These are phyloP conservation scores for Grosmannia clavigera DNA, from an alignment of 2,329 filamentous ascomycete species.

Conservation along the genomic window DNA sequence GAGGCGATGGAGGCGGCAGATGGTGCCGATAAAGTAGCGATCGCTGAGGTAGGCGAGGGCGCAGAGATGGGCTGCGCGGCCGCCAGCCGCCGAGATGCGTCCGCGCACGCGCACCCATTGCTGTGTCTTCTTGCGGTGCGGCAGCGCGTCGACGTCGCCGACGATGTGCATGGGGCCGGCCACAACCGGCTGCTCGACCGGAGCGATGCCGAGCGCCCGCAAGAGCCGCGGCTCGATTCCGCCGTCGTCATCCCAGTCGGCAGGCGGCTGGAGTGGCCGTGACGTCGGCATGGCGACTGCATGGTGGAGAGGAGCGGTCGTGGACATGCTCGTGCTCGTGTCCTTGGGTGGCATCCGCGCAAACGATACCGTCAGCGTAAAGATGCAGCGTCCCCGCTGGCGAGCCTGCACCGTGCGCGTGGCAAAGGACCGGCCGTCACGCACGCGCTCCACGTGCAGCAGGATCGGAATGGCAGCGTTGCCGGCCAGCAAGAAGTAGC, in stretches of 20 bases:
- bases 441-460: slow-evolving; percentile 89
- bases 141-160: slow-evolving; percentile 30
- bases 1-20: slow-evolving; percentile 67
- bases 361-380: slow-evolving; percentile 91
- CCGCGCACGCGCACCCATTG: slow-evolving; percentile 69
- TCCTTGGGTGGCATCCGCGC: slow-evolving; percentile 29
- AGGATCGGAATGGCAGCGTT: slow-evolving; percentile 74
- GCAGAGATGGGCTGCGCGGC: slow-evolving; percentile 67
- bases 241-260: slow-evolving; percentile 27
- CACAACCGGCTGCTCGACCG: slow-evolving; percentile 28
- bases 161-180: slow-evolving; percentile 29
- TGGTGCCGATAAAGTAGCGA: slow-evolving; percentile 84
- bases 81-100: slow-evolving; percentile 56
- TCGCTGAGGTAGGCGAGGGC: slow-evolving; percentile 92
- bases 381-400: slow-evolving; percentile 80
- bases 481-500: slow-evolving; percentile 93
- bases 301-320: slow-evolving; percentile 30
- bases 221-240: slow-evolving; percentile 31
- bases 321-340: neutral
- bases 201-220: slow-evolving; percentile 13
- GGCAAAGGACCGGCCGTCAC: slow-evolving; percentile 79
- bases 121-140: slow-evolving; percentile 54
- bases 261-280: slow-evolving; percentile 19
- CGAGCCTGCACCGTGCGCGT: slow-evolving; percentile 93
- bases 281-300: slow-evolving; percentile 9